A percentile compares a stretch with the other conserved stretches of the same genome.
phyloP scores from a whole-genome alignment of 805 yeast species.

The Pichia scutulata region DNA sequence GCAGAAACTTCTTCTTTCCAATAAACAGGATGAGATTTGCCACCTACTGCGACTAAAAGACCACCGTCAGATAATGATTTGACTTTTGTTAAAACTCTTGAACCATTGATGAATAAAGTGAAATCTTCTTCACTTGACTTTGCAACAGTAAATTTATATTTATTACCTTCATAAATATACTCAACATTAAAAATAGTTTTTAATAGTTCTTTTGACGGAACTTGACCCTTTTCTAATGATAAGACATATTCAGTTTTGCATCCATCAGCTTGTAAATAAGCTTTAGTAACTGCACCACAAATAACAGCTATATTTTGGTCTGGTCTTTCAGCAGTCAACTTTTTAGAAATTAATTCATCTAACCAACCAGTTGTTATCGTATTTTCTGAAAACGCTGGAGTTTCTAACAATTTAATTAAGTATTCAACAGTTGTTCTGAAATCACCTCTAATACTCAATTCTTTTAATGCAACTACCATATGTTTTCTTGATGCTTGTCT shows the following conservation, averaged over 20 bases:
- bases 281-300: conserved; percentile 98
- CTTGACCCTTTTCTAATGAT: conserved; percentile 93
- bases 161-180: conserved; percentile 88
- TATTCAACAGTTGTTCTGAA: conserved; percentile 98
- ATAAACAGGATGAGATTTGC: conserved; percentile 90
- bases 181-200: conserved; percentile 89
- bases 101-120: conserved; percentile 88
- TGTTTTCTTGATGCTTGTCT: conserved; percentile 97
- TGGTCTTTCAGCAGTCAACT: conserved; percentile 95
- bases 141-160: conserved; percentile 93
- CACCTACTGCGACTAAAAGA: conserved; percentile 76
- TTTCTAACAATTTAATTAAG: conserved; percentile 87
- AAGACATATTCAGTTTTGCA: conserved; percentile 60
- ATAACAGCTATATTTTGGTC: conserved; percentile 84
- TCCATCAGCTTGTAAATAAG: conserved; percentile 70
- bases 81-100: conserved; percentile 80
- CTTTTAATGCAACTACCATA: conserved; percentile 97
- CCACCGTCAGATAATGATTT: conserved; percentile 94
- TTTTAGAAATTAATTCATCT: conserved; percentile 89
- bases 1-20: conserved; percentile 98
- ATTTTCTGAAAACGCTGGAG: conserved; percentile 93
- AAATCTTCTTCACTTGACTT: conserved; percentile 80
- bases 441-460: conserved; percentile 95
- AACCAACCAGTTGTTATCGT: conserved; percentile 99
- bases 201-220: conserved; percentile 71